These are phyloP conservation scores for Mucor mucedo DNA, from an alignment of 371 early-diverging fungal genomes.

Conservation along the genomic window DNA sequence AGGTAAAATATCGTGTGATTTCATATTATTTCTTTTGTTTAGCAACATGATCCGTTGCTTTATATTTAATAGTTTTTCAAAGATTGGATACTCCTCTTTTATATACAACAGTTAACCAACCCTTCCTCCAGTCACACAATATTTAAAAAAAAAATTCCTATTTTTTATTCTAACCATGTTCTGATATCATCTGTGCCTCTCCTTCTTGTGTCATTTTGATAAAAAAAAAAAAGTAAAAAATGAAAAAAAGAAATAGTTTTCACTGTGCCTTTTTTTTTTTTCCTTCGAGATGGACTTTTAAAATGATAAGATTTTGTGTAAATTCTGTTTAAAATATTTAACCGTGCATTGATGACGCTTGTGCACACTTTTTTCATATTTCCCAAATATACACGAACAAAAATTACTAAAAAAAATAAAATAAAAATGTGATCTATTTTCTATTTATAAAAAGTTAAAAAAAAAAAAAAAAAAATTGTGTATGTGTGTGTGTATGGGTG, in stretches of 20 bases:
- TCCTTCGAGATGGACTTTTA: background rate
- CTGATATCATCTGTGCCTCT: constrained; percentile 8
- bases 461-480: no score
- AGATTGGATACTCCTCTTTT: constrained; percentile 12
- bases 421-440: no score
- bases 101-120: background rate
- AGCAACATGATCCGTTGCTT: constrained; percentile 10
- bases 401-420: background rate
- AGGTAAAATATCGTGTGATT: background rate
- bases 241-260: background rate
- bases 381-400: constrained; percentile 1
- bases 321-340: no score
- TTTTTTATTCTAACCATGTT: constrained; percentile 9
- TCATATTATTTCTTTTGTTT: constrained; percentile 6
- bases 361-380: no score
- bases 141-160: background rate
- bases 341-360: no score
- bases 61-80: constrained; percentile 7
- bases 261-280: no score
- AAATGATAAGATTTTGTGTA: background rate
- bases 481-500: no score
- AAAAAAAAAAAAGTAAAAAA: background rate
- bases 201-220: constrained; percentile 1
- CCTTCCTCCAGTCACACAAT: no score
- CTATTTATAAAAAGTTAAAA: no score